Percentiles rank a stretch among this genome's conserved stretches.
These are phyloP conservation scores for Eutypella sp. DNA, from an alignment of 2,329 filamentous ascomycete genomes.

Conservation along the genomic window DNA sequence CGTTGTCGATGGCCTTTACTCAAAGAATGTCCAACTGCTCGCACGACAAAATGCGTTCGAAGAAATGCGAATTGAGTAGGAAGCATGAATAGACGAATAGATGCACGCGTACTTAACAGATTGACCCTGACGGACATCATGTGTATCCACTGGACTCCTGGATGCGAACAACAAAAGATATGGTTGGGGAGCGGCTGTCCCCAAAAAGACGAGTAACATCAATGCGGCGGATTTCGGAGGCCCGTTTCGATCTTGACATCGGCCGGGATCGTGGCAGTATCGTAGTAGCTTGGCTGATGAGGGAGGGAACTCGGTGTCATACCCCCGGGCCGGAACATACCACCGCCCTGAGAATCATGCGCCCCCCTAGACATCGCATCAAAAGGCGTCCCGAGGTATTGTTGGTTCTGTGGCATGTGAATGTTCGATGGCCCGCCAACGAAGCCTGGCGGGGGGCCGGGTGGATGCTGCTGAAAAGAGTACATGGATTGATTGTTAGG, in stretches of 20 bases:
- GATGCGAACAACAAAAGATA: no score
- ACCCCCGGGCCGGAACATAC: constrained; percentile 19
- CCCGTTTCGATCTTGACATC: background rate
- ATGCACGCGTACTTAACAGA: no score
- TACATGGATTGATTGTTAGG: constrained; percentile 40
- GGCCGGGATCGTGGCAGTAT: background rate
- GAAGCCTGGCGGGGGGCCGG: constrained; percentile 22
- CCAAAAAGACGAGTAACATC: no score
- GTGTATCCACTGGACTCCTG: no score
- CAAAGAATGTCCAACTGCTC: no score
- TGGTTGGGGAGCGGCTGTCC: no score
- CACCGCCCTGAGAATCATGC: constrained; percentile 20
- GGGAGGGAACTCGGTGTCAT: constrained; percentile 12
- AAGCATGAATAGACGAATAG: no score
- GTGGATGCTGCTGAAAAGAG: constrained; percentile 37
- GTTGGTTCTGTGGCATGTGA: constrained; percentile 18
- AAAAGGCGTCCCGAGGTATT: constrained; percentile 22
- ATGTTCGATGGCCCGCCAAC: constrained; percentile 23
- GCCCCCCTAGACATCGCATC: constrained; percentile 24
- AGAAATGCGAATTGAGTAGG: no score
- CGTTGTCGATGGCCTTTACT: no score
- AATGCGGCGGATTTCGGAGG: background rate
- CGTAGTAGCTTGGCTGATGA: constrained; percentile 10
- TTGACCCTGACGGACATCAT: no score
- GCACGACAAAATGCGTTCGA: no score